A percentile compares a stretch with the other conserved stretches of the same genome.
These are phyloP conservation scores for Daldinia vernicosa DNA, from an alignment of 495 filamentous ascomycete species.

Conservation along the genomic window DNA sequence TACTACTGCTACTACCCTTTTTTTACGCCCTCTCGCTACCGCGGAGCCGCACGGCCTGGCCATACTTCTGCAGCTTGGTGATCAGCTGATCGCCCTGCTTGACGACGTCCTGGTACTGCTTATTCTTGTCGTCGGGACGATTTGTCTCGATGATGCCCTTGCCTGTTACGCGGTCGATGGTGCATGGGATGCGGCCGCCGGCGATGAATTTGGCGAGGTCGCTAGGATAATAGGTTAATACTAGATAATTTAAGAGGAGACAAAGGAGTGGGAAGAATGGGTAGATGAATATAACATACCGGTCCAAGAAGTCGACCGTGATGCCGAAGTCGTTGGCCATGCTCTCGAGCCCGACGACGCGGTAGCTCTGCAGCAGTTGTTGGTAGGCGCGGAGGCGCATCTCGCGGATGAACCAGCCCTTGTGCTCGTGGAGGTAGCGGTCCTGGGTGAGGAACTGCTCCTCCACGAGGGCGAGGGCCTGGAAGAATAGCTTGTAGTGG, in stretches of 20 bases:
- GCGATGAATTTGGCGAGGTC: slow-evolving; percentile 98
- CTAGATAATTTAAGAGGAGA: not conserved
- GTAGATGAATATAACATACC: slow-evolving; percentile 60
- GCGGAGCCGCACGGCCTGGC: slow-evolving; percentile 90
- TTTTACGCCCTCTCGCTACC: slow-evolving; percentile 84
- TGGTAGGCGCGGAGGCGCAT: slow-evolving; percentile 96
- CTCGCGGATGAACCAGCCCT: slow-evolving; percentile 94
- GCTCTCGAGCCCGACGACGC: slow-evolving; percentile 91
- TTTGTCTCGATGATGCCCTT: slow-evolving; percentile 98
- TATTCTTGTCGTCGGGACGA: slow-evolving; percentile 97
- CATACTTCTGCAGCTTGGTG: slow-evolving; percentile 99
- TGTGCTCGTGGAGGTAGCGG: slow-evolving; percentile 92
- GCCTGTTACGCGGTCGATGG: slow-evolving; percentile 87
- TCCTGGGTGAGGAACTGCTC: slow-evolving; percentile 93
- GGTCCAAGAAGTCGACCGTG: slow-evolving; percentile 92
- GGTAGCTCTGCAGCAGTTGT: slow-evolving; percentile 96
- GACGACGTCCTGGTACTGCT: slow-evolving; percentile 96
- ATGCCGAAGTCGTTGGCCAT: slow-evolving; percentile 98
- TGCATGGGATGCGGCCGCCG: slow-evolving; percentile 90
- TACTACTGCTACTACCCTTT: not conserved
- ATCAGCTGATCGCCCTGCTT: slow-evolving; percentile 97
- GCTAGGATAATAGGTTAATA: slow-evolving; percentile 52
- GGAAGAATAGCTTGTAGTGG: slow-evolving; percentile 92
- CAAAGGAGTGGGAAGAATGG: not conserved
- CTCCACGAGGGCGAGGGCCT: slow-evolving; percentile 88